phyloP scores from a whole-genome alignment of 2,329 filamentous ascomycete genomes.

The Grosmannia serpens region DNA sequence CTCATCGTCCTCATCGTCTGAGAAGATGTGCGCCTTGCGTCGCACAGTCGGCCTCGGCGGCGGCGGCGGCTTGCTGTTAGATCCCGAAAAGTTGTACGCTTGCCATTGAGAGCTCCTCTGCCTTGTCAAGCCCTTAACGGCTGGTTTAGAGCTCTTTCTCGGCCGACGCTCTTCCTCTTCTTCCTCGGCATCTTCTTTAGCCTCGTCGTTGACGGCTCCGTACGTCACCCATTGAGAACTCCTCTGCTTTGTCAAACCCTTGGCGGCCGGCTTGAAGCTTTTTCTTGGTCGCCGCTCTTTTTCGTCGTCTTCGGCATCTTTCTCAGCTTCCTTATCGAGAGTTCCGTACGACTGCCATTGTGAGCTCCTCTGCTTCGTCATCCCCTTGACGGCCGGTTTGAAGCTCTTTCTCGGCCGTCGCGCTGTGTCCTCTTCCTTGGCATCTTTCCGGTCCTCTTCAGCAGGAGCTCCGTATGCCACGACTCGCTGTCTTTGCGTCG shows the following conservation, averaged over 20 bases:
- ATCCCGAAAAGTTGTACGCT: slow-evolving; percentile 8
- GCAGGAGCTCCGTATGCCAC: neutral
- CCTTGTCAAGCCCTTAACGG: slow-evolving; percentile 11
- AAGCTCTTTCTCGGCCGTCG: neutral
- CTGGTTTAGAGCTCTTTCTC: slow-evolving; percentile 2
- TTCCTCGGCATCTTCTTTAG: neutral
- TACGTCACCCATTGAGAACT: neutral
- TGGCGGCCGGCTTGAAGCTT: neutral
- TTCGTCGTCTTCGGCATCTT: slow-evolving; percentile 9
- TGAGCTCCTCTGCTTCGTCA: slow-evolving; percentile 11
- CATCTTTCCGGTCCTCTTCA: neutral
- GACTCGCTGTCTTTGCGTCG: slow-evolving; percentile 4
- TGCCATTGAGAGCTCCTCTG: slow-evolving; percentile 11
- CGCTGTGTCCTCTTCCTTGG: neutral
- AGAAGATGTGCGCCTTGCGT: neutral
- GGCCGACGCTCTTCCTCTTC: neutral
- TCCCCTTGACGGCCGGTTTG: slow-evolving; percentile 9
- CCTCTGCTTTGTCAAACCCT: neutral
- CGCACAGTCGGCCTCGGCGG: neutral
- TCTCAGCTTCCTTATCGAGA: slow-evolving; percentile 3
- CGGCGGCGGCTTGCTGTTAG: neutral
- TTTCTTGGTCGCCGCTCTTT: neutral
- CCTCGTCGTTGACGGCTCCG: neutral
- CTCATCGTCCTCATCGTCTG: slow-evolving; percentile 10
- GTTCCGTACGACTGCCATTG: slow-evolving; percentile 10